phyloP scores from a whole-genome alignment of 2,329 filamentous ascomycete genomes.

The Penicillium thymicola region DNA sequence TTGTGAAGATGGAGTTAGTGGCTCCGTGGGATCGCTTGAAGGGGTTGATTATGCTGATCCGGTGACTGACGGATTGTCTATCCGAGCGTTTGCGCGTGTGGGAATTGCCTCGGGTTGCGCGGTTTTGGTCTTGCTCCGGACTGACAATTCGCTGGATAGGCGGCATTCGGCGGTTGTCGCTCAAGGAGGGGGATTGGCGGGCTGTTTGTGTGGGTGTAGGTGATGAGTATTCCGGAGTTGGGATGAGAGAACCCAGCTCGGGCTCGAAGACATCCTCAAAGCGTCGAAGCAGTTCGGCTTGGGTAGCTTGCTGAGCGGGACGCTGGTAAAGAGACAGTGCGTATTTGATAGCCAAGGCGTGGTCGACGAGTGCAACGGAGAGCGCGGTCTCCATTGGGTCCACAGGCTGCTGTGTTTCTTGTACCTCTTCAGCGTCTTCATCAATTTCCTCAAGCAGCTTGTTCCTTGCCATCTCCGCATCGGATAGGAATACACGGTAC shows the following conservation, averaged over 20 bases:
- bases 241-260: constrained; percentile 62
- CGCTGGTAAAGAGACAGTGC: constrained; percentile 67
- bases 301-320: constrained; percentile 52
- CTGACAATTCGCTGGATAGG: constrained; percentile 30
- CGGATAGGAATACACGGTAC: constrained; percentile 72
- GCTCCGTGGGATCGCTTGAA: constrained; percentile 42
- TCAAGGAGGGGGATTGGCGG: constrained; percentile 30
- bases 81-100: constrained; percentile 33
- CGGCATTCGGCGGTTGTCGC: constrained; percentile 25
- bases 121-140: constrained; percentile 37
- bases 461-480: constrained; percentile 38
- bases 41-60: constrained; percentile 44
- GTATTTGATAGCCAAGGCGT: constrained; percentile 81
- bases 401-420: constrained; percentile 48
- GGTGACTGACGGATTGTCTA: constrained; percentile 40
- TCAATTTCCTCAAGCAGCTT: constrained; percentile 44
- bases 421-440: constrained; percentile 48
- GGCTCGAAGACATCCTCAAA: constrained; percentile 52
- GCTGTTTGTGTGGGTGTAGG: constrained; percentile 45
- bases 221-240: constrained; percentile 29
- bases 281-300: constrained; percentile 37
- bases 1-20: constrained; percentile 37
- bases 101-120: constrained; percentile 29
- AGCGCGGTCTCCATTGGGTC: constrained; percentile 71
- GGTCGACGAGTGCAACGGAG: constrained; percentile 80